Evolutionary conservation across 176 grass and related monocot genomes (phyloP).

Genomic region (Raddia guianensis): DNA sequence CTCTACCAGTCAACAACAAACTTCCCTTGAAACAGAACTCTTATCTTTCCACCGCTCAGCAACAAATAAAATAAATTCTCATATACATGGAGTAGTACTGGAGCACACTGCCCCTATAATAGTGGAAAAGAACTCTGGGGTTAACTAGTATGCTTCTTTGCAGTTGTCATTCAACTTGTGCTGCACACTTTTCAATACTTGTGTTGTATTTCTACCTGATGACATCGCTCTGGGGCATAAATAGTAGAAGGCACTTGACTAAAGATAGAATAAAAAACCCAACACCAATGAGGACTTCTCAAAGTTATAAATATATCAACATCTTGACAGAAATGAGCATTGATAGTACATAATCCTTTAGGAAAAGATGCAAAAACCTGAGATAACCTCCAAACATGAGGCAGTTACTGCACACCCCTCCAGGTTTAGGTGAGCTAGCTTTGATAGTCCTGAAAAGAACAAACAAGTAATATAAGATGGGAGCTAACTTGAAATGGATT

Average conservation of each 20-base stretch:
- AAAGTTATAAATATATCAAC: slow-evolving; percentile 1
- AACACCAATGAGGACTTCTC: not conserved
- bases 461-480: slow-evolving; percentile 13
- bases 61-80: slow-evolving; percentile 18
- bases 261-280: not conserved
- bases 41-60: not conserved
- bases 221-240: not conserved
- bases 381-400: slow-evolving; percentile 88
- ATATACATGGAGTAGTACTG: not conserved
- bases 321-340: slow-evolving; percentile 1
- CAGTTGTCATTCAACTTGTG: not conserved
- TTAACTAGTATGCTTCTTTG: slow-evolving; percentile 13
- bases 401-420: slow-evolving; percentile 80
- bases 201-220: not conserved
- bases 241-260: slow-evolving; percentile 10
- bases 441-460: slow-evolving; percentile 62
- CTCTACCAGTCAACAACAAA: slow-evolving; percentile 3
- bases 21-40: slow-evolving; percentile 18
- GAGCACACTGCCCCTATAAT: not conserved
- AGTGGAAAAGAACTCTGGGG: slow-evolving; percentile 16
- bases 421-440: slow-evolving; percentile 76
- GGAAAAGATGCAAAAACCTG: slow-evolving; percentile 58
- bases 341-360: not conserved
- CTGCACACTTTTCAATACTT: not conserved
- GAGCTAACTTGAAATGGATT: slow-evolving; percentile 2